Evolutionary conservation across 2,329 filamentous ascomycete species (phyloP), one percentile per base, ranked within the genome.

Genomic region (Ambrosiella cleistominuta): DNA sequence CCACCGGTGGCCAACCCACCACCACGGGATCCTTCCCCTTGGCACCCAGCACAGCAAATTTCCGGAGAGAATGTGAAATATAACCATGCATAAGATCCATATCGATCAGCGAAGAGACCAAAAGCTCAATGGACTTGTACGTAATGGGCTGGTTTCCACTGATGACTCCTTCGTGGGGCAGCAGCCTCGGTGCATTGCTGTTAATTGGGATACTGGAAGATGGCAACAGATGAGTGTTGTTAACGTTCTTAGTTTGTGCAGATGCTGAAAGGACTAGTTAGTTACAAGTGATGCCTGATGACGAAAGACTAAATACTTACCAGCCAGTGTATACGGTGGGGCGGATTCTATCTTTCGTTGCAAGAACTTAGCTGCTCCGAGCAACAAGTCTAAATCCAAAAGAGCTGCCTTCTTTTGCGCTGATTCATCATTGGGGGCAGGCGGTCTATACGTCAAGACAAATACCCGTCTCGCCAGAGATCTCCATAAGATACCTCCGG

Each of bases 81-180:
- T 90, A 96, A 1, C 90, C 91, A 63, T 84, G 82, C 66, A 96
- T 75, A 27, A 95, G 73, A 0, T 86, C 87, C 68, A 95, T 87
- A 54, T 85, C 81, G 17, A 94, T 79, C 11, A 96, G 76, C 9
- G 83, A 83, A 0, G 86, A 80, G 11, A 94, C 76, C 54, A 87
- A 81, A 50, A 81, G 81, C 69, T 95, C 88, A n/a, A 94, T 74
- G 63, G 88, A 83, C 12, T 78, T 71, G 40, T 78, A 69, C 44
- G 79, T 75, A 39, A 82, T 73, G 62, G 73, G 67, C 61, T 77
- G 75, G 64, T 85, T 84, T 15, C 83, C 83, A 70, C 76, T 80
- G n/a, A 83, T 68, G 52, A 82, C 66, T 1, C 81, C 81, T 65
- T 81, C 75, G 64, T 79, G 76, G 0, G 80, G 77, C 54, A 72